Percentiles rank a stretch among this genome's conserved stretches.
Evolutionary conservation across 2,329 filamentous ascomycete genomes (phyloP).

Genomic region (Colletotrichum abscissum): DNA sequence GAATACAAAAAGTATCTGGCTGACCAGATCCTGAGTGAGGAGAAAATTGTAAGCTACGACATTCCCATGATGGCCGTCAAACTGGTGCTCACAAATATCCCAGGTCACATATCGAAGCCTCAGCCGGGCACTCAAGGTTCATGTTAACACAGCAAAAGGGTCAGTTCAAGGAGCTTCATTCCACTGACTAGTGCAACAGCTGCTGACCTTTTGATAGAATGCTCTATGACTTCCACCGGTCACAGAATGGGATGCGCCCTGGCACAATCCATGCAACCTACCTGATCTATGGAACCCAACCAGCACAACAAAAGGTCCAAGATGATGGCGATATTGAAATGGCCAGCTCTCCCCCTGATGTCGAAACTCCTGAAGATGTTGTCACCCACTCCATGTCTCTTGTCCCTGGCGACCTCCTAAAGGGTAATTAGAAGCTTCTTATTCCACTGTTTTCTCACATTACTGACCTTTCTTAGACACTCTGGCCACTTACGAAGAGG

Average conservation of each 20-base stretch:
- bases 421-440: constrained; percentile 58
- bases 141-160: constrained; percentile 92
- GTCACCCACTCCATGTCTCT: constrained; percentile 72
- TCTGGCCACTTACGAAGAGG: constrained; percentile 75
- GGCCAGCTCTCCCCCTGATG: constrained; percentile 72
- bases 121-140: constrained; percentile 83
- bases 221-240: constrained; percentile 85
- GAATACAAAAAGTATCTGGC: constrained; percentile 80
- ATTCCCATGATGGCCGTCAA: background rate
- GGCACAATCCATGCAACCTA: constrained; percentile 92
- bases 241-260: constrained; percentile 79
- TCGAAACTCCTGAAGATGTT: constrained; percentile 62
- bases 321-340: constrained; percentile 77
- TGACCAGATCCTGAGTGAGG: constrained; percentile 80
- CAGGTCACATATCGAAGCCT: constrained; percentile 90
- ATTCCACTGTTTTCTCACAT: background rate
- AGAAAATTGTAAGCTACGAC: constrained; percentile 69
- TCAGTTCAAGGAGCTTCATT: constrained; percentile 52
- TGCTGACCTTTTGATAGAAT: constrained; percentile 74
- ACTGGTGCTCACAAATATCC: constrained; percentile 32
- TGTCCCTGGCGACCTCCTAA: constrained; percentile 77
- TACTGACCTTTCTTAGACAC: constrained; percentile 61
- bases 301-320: constrained; percentile 46
- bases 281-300: constrained; percentile 79
- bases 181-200: constrained; percentile 7